phyloP scores from a whole-genome alignment of 495 filamentous ascomycete genomes.

The Podospora pseudocomata region DNA sequence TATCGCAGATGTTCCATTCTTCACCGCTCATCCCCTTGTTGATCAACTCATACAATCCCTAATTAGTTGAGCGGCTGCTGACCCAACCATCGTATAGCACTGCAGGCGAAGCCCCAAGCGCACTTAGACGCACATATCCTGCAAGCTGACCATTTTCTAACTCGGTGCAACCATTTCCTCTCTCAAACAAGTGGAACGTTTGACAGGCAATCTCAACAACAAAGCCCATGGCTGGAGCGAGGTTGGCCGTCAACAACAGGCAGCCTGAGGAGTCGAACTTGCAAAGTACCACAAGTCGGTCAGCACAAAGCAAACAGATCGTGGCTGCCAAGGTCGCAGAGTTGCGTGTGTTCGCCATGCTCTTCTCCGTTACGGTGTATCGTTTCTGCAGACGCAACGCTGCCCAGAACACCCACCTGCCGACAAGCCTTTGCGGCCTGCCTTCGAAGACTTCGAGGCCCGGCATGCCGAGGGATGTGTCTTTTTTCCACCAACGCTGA shows the following conservation, averaged over 20 bases:
- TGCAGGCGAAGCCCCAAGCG: background rate
- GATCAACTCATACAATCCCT: background rate
- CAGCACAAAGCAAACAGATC: background rate
- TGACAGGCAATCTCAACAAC: background rate
- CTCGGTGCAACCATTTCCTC: background rate
- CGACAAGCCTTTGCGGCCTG: background rate
- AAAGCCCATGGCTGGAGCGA: background rate
- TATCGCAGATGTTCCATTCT: conserved; percentile 9
- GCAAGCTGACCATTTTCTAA: conserved; percentile 13
- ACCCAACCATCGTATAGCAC: conserved; percentile 11
- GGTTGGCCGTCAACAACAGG: background rate
- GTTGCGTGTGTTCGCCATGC: background rate
- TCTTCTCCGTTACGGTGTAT: background rate
- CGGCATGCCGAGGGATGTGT: background rate
- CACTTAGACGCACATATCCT: conserved; percentile 19
- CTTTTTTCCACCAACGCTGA: background rate
- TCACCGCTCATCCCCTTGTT: conserved; percentile 24
- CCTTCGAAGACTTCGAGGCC: background rate
- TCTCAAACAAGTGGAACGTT: background rate
- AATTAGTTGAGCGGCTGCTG: conserved; percentile 18
- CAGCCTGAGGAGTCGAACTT: background rate
- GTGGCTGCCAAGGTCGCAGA: background rate
- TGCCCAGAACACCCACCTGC: background rate
- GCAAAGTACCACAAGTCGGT: background rate
- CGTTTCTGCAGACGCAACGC: background rate